Evolutionary conservation across 1,284 basidiomycete species (phyloP), one percentile per base, ranked within the genome.

Genomic region (Dichomitus squalens): DNA sequence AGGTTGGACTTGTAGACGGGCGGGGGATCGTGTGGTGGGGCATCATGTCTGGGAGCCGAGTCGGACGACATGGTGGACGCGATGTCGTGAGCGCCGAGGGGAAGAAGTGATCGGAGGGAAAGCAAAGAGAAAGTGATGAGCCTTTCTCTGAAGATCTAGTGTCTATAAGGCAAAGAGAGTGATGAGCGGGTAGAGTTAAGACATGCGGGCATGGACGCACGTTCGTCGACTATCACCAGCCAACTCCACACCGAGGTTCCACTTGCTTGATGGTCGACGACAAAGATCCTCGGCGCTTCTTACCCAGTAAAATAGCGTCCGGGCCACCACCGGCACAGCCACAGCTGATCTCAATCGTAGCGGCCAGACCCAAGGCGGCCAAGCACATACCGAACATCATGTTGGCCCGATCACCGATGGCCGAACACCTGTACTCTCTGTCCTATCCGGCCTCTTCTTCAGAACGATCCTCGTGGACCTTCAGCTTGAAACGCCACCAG

Each of bases 1-100:
- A 82, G 76, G 2, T 68, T 68, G 4, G 73, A 70, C 58, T 62
- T 63, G 62, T 49, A 47, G 12, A 51, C 50, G 9, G 53, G 23
- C 11, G 53, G 50, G 29, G 38, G 54, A 11, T 60, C 41, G 29
- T 40, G 35, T 9, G 59, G 41, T 35, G 61, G 49, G 21, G 41
- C 38, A 25, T 48, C 29, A 21, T 41, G 12, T 7, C 56, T 46
- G 25, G 47, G 44, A 38, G 34, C 50, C 7, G 49, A 34, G 8
- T 41, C 18, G 9, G 49, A 7, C 6, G 61, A 54, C 57, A 57
- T 60, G 48, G 25, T 25, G 44, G 25, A 29, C 35, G 34, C 25
- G 47, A 31, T 11, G 23, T 9, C 44, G 49, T 48, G 54, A 38
- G 52, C 36, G 38, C 5, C 5, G 29, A 31, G 35, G 34, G 23